These are phyloP conservation scores for Plasmodium fragile DNA, from an alignment of 169 alveolate genomes.

Conservation along the genomic window DNA sequence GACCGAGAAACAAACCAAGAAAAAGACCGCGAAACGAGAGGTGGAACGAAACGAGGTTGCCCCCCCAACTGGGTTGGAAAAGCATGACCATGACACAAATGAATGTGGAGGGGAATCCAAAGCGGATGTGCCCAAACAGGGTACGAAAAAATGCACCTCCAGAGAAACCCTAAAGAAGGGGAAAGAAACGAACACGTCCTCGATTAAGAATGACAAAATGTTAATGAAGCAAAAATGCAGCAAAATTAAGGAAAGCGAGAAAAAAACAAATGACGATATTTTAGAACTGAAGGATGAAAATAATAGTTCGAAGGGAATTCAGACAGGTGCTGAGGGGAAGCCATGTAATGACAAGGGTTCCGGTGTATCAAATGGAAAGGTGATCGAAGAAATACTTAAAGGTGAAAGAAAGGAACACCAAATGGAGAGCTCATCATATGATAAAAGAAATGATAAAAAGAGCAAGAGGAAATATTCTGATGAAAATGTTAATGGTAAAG, in stretches of 20 bases:
- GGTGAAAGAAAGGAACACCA: neutral
- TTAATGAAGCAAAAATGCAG: neutral
- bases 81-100: neutral
- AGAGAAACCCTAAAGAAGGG: neutral
- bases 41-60: neutral
- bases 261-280: neutral
- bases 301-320: neutral
- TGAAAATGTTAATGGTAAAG: neutral
- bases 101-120: neutral
- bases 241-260: neutral
- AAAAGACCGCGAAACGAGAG: neutral
- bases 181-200: neutral
- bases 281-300: neutral
- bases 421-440: neutral
- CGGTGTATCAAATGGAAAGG: neutral
- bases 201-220: neutral
- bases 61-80: neutral
- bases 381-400: neutral
- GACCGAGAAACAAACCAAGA: neutral
- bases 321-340: neutral
- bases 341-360: neutral
- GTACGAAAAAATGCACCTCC: neutral
- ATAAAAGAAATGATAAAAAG: constrained; percentile 10
- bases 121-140: neutral
- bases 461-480: constrained; percentile 5